Evolutionary conservation across 176 grass and related monocot genomes (phyloP).

Genomic region (Oryza brachyantha): DNA sequence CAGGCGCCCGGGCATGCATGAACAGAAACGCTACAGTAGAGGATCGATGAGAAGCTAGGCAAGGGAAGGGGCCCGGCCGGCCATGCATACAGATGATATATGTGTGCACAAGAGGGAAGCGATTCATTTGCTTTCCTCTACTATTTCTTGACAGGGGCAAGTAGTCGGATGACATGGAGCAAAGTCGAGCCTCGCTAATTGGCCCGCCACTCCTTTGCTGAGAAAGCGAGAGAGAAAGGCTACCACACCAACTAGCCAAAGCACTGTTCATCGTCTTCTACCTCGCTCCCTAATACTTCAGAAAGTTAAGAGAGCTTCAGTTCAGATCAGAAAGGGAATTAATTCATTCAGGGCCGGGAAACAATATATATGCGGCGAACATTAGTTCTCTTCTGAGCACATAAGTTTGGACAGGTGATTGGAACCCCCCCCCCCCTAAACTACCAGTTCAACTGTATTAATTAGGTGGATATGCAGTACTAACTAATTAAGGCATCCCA

Average conservation of each 20-base stretch:
- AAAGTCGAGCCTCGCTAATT: conserved; percentile 8
- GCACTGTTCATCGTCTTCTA: conserved; percentile 50
- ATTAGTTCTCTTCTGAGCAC: neutral
- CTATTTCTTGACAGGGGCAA: conserved; percentile 12
- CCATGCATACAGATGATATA: conserved; percentile 21
- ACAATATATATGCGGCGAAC: neutral
- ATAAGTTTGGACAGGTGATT: neutral
- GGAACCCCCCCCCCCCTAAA: neutral
- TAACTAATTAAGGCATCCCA: neutral
- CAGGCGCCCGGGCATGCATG: neutral
- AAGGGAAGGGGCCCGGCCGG: neutral
- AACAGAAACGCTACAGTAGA: conserved; percentile 19
- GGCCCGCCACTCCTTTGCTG: conserved; percentile 29
- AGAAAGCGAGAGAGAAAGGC: conserved; percentile 29
- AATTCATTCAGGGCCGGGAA: neutral
- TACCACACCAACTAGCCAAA: neutral
- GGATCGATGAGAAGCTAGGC: neutral
- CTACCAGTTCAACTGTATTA: neutral
- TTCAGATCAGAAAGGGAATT: neutral
- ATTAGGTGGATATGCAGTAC: neutral
- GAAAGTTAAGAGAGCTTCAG: neutral
- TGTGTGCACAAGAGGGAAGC: conserved; percentile 23
- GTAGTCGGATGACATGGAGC: conserved; percentile 8
- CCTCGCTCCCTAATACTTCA: neutral
- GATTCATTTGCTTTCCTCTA: conserved; percentile 40